A percentile compares a stretch with the other conserved stretches of the same genome.
Conservation (phyloP, 352 stramenopile species). For the Salisapilia sapeloensis region DNA sequence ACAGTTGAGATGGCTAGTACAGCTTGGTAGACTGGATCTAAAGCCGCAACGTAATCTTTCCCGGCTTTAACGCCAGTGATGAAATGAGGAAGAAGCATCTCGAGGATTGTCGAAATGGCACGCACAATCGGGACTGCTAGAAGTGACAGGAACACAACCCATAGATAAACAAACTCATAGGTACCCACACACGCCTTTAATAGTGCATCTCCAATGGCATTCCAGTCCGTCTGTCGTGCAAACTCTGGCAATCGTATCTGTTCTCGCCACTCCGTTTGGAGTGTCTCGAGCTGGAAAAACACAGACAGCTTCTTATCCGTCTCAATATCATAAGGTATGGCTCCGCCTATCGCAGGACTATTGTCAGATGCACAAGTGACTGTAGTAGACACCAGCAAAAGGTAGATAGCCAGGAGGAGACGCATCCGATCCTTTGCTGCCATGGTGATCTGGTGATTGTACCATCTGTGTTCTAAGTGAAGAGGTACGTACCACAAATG, state of each 20-base stretch:
- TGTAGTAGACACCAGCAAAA: no score
- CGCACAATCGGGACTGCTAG: slow-evolving; percentile 24
- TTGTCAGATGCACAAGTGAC: no score
- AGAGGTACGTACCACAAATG: no score
- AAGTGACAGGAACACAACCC: slow-evolving; percentile 31
- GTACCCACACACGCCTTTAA: slow-evolving; percentile 30
- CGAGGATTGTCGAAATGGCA: slow-evolving; percentile 16
- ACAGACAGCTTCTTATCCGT: no score
- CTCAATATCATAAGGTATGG: no score
- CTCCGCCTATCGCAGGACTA: no score
- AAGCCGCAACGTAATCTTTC: slow-evolving; percentile 19
- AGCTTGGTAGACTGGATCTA: slow-evolving; percentile 48
- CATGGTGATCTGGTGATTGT: no score
- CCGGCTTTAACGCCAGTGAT: slow-evolving; percentile 15
- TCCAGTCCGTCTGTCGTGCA: slow-evolving; percentile 33
- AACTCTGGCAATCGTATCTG: slow-evolving; percentile 31
- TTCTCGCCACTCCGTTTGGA: no score
- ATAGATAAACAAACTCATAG: slow-evolving; percentile 42
- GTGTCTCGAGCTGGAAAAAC: no score
- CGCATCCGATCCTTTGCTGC: no score
- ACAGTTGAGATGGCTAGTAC: slow-evolving; percentile 10
- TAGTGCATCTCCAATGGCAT: slow-evolving; percentile 32
- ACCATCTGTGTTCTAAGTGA: no score
- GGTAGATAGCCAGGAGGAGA: no score
- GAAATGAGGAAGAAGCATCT: slow-evolving; percentile 49